phyloP scores from a whole-genome alignment of 192 early-diverging fungal species.

The Ambispora gerdemannii region DNA sequence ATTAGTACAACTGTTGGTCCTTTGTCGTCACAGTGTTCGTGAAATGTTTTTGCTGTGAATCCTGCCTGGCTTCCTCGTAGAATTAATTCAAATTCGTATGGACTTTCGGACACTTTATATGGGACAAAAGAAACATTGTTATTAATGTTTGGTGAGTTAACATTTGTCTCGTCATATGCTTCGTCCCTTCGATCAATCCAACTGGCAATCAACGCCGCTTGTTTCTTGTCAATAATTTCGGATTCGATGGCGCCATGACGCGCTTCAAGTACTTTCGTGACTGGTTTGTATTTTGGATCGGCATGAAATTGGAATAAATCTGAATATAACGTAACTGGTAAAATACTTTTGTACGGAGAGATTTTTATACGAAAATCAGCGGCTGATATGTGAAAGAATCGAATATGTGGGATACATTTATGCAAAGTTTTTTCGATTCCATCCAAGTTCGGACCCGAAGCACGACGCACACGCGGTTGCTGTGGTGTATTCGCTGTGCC shows the following conservation, averaged over 20 bases:
- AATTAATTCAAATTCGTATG: conserved; percentile 1
- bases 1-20: background rate
- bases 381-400: conserved; percentile 5
- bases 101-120: background rate
- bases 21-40: conserved; percentile 3
- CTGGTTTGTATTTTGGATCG: background rate
- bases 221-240: background rate
- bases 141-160: too few relatives aligned
- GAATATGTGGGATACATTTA: conserved; percentile 1
- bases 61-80: background rate
- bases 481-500: background rate
- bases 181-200: background rate
- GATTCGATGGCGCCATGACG: conserved; percentile 3
- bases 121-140: background rate
- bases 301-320: background rate
- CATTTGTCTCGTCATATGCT: too few relatives aligned
- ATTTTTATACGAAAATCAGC: background rate
- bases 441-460: background rate
- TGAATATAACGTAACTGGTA: background rate
- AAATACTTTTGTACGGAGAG: background rate
- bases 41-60: background rate
- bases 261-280: background rate
- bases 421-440: conserved; percentile 1
- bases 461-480: background rate
- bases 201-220: background rate